A percentile compares a stretch with the other conserved stretches of the same genome.
phyloP scores from a whole-genome alignment of 164 flowering plant species.

The Cinnamomum chago region DNA sequence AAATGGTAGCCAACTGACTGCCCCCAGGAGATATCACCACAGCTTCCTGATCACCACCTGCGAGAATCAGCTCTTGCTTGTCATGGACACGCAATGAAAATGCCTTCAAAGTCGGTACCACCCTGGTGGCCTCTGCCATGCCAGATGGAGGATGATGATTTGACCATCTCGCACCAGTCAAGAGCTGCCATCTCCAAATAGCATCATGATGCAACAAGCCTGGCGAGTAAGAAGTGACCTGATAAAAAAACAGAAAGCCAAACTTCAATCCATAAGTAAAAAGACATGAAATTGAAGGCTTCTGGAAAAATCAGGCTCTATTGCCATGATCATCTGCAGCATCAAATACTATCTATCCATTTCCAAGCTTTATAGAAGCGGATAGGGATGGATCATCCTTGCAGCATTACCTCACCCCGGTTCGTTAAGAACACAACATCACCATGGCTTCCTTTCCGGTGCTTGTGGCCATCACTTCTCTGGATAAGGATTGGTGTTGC shows the following conservation, averaged over 20 bases:
- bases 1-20: conserved; percentile 51
- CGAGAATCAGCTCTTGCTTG: conserved; percentile 67
- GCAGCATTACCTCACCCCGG: conserved; percentile 83
- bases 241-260: conserved; percentile 10
- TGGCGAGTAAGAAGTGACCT: conserved; percentile 93
- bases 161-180: conserved; percentile 91
- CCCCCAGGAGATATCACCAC: conserved; percentile 87
- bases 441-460: conserved; percentile 93
- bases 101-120: conserved; percentile 74
- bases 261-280: background rate
- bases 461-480: conserved; percentile 79
- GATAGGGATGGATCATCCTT: background rate
- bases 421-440: conserved; percentile 91
- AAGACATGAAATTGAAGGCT: background rate
- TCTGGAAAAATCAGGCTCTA: background rate
- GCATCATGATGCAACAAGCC: conserved; percentile 83
- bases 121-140: conserved; percentile 60
- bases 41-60: conserved; percentile 92
- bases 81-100: conserved; percentile 54
- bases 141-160: conserved; percentile 92
- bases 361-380: background rate
- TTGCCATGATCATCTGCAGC: background rate
- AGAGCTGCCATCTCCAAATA: conserved; percentile 86
- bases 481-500: conserved; percentile 90
- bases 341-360: background rate